phyloP scores from a whole-genome alignment of 1,284 basidiomycete genomes.

The Moniliophthora roreri region DNA sequence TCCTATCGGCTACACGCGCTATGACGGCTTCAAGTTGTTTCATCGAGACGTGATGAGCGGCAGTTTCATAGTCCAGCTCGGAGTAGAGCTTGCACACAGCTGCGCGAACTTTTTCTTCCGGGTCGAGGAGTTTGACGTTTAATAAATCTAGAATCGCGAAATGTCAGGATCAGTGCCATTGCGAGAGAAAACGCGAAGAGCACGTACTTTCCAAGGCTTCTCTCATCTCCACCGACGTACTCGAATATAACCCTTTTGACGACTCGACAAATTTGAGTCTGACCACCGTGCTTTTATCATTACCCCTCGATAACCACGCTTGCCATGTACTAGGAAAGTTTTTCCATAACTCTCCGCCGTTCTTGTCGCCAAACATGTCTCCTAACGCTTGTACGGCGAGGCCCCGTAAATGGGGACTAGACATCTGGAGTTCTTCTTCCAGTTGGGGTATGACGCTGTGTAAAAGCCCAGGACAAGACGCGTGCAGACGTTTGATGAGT shows the following conservation, averaged over 20 bases:
- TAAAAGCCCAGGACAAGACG: conserved; percentile 78
- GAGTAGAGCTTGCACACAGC: conserved; percentile 84
- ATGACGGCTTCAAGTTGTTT: conserved; percentile 65
- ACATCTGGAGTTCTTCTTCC: conserved; percentile 86
- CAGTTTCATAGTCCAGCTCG: conserved; percentile 88
- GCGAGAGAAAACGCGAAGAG: conserved; percentile 6
- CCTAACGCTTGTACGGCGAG: conserved; percentile 86
- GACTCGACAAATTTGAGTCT: conserved; percentile 82
- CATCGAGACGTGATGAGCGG: conserved; percentile 78
- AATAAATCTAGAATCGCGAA: conserved; percentile 46
- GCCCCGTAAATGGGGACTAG: conserved; percentile 71
- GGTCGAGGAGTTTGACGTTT: conserved; percentile 73
- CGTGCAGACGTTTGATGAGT: conserved; percentile 84
- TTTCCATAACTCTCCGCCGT: conserved; percentile 69
- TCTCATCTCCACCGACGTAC: conserved; percentile 66
- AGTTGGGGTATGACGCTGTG: conserved; percentile 92
- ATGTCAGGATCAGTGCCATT: conserved; percentile 13
- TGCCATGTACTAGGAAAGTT: conserved; percentile 88
- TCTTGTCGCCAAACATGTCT: conserved; percentile 84
- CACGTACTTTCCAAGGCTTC: conserved; percentile 68
- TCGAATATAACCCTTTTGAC: conserved; percentile 56
- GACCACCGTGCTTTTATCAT: conserved; percentile 75
- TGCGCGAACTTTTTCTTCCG: conserved; percentile 90
- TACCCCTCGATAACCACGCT: conserved; percentile 79
- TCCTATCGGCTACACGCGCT: conserved; percentile 83